A percentile compares a stretch with the other conserved stretches of the same genome.
Conservation (phyloP, 306 rosid species). For the Trifolium subterraneum region DNA sequence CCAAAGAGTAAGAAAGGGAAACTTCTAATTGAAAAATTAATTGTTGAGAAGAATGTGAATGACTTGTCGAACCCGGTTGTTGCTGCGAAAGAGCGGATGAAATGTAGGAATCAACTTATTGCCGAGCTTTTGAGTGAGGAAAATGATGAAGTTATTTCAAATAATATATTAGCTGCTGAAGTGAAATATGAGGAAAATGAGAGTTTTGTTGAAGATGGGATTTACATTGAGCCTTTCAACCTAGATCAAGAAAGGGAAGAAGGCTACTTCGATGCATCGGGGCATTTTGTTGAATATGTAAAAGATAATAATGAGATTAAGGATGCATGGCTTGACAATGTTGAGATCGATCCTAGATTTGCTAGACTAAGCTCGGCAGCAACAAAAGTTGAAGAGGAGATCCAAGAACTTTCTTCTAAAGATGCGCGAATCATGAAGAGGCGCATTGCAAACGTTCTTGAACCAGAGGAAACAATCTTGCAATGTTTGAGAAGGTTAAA, state of each 20-base stretch:
- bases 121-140: conserved; percentile 60
- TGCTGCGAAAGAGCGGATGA: conserved; percentile 77
- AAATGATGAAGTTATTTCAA: conserved; percentile 46
- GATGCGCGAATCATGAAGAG: conserved; percentile 78
- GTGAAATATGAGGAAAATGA: conserved; percentile 66
- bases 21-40: conserved; percentile 45
- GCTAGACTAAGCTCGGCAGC: conserved; percentile 50
- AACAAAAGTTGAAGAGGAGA: conserved; percentile 55
- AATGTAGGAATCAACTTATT: conserved; percentile 59
- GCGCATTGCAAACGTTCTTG: conserved; percentile 79
- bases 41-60: conserved; percentile 42
- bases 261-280: conserved; percentile 84
- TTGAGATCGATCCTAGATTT: conserved; percentile 75
- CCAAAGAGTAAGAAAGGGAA: conserved; percentile 91
- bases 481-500: conserved; percentile 95
- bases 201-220: conserved; percentile 74
- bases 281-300: conserved; percentile 85
- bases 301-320: conserved; percentile 63
- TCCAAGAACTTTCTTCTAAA: conserved; percentile 64
- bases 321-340: conserved; percentile 95
- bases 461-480: conserved; percentile 84
- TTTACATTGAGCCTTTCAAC: conserved; percentile 92
- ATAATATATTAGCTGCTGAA: conserved; percentile 62
- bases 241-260: conserved; percentile 87
- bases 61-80: conserved; percentile 50